Evolutionary conservation across 257 asterid genomes (phyloP).

Genomic region (Rauvolfia tetraphylla): DNA sequence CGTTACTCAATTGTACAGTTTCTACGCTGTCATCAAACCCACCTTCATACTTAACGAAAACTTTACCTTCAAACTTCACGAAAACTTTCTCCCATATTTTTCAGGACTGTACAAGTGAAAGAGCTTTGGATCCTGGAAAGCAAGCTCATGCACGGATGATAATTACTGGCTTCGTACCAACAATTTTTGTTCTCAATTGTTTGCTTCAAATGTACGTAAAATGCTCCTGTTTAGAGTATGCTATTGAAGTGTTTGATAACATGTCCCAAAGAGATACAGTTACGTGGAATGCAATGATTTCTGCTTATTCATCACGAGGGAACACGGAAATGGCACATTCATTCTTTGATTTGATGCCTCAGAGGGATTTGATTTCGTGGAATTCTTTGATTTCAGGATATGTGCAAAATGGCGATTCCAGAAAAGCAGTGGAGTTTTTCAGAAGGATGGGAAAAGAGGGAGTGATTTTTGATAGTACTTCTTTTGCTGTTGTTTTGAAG

Average conservation of each 20-base stretch:
- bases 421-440: constrained; percentile 45
- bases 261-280: constrained; percentile 62
- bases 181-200: constrained; percentile 70
- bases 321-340: constrained; percentile 42
- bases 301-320: constrained; percentile 44
- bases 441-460: constrained; percentile 54
- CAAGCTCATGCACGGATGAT: constrained; percentile 78
- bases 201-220: constrained; percentile 58
- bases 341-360: constrained; percentile 55
- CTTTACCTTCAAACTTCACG: constrained; percentile 36
- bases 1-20: constrained; percentile 13
- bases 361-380: constrained; percentile 80
- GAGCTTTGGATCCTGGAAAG: constrained; percentile 48
- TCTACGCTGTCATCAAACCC: constrained; percentile 29
- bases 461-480: constrained; percentile 53
- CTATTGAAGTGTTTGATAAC: constrained; percentile 59
- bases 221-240: constrained; percentile 45
- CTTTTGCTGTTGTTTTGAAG: constrained; percentile 64
- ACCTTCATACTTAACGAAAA: constrained; percentile 31
- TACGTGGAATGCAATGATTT: constrained; percentile 78
- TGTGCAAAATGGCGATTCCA: constrained; percentile 49
- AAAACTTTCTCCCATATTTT: constrained; percentile 62
- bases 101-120: constrained; percentile 58
- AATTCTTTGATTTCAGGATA: constrained; percentile 82
- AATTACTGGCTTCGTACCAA: constrained; percentile 65